phyloP scores from a whole-genome alignment of 768 basidiomycete genomes.

The Rhodotorula paludigena region DNA sequence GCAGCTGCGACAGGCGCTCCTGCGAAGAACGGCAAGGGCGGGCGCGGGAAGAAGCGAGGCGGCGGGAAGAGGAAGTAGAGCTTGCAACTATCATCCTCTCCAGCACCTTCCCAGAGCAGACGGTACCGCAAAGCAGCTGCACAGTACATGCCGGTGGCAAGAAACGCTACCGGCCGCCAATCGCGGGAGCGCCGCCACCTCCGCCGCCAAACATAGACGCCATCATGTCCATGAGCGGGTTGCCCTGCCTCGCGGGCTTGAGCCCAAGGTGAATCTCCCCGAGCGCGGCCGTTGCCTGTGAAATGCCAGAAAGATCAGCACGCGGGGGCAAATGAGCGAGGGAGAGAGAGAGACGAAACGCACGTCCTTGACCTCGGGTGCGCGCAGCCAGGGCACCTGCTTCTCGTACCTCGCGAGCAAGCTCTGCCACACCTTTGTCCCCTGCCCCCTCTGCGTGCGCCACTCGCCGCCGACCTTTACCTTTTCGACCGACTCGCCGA shows the following conservation, averaged over 20 bases:
- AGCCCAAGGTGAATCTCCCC: conserved; percentile 78
- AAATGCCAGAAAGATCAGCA: no score
- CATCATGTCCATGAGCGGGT: conserved; percentile 59
- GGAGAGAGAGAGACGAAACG: background rate
- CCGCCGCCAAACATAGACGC: conserved; percentile 30
- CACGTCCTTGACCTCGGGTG: conserved; percentile 45
- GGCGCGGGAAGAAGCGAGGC: background rate
- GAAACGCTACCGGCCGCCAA: background rate
- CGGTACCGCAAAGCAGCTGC: no score
- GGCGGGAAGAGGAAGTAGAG: conserved; percentile 1
- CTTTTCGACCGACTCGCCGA: conserved; percentile 55
- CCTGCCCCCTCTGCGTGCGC: conserved; percentile 22
- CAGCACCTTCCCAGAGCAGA: no score
- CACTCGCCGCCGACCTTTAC: conserved; percentile 60
- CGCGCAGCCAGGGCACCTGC: conserved; percentile 52
- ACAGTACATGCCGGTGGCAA: no score
- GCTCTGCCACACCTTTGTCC: conserved; percentile 61
- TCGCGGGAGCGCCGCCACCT: background rate
- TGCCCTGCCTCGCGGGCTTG: conserved; percentile 66
- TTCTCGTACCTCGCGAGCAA: conserved; percentile 79
- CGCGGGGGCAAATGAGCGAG: background rate
- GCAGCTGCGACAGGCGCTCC: no score
- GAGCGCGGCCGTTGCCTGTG: conserved; percentile 64
- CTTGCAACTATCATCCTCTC: background rate
- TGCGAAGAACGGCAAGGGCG: background rate